Conservation (phyloP, 177 flowering plant genomes). For the Vitis hybrid region DNA sequence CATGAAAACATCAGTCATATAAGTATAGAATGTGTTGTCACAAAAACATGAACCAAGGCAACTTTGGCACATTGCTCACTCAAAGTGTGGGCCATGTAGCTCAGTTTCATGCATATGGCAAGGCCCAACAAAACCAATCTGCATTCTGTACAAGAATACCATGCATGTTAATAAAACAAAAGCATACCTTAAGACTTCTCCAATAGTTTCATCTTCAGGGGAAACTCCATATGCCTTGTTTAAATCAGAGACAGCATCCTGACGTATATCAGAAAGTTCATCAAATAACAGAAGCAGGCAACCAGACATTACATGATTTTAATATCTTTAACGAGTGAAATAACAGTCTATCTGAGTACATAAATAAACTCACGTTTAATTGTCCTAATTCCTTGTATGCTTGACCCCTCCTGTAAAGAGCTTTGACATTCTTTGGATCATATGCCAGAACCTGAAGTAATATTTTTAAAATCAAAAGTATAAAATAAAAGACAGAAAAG, state of each 20-base stretch:
- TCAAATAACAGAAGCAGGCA: conserved; percentile 10
- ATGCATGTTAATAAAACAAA: background rate
- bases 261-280: conserved; percentile 14
- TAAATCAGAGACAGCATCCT: conserved; percentile 90
- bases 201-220: conserved; percentile 91
- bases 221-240: conserved; percentile 71
- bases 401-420: conserved; percentile 96
- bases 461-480: background rate
- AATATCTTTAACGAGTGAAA: background rate
- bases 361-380: conserved; percentile 54
- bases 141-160: background rate
- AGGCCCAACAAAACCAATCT: background rate
- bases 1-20: no score
- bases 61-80: no score
- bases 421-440: conserved; percentile 85
- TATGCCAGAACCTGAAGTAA: conserved; percentile 65
- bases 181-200: conserved; percentile 70
- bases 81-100: no score
- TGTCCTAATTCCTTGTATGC: conserved; percentile 79
- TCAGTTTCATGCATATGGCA: background rate
- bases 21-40: no score
- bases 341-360: background rate
- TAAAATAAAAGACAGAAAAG: background rate
- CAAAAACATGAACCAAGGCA: no score
- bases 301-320: background rate